A percentile compares a stretch with the other conserved stretches of the same genome.
These are phyloP conservation scores for Tubosaeta sp. DNA, from an alignment of 768 basidiomycete species.

Conservation along the genomic window DNA sequence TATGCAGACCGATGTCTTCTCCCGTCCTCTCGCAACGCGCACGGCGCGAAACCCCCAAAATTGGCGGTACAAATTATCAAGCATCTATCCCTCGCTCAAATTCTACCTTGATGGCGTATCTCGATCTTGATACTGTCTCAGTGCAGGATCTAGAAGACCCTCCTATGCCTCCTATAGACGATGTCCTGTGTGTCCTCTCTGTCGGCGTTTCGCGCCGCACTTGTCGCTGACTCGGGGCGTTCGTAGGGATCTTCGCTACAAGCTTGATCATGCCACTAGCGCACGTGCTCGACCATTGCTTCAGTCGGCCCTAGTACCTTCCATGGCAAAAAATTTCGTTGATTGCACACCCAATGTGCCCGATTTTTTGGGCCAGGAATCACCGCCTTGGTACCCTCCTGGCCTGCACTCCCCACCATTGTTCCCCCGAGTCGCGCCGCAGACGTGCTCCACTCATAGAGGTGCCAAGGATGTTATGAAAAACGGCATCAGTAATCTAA, in stretches of 20 bases:
- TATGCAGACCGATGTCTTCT: slow-evolving; percentile 36
- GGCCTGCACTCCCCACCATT: slow-evolving; percentile 40
- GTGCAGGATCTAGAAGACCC: slow-evolving; percentile 33
- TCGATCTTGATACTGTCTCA: slow-evolving; percentile 21
- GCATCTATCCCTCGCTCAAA: slow-evolving; percentile 24
- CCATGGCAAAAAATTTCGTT: slow-evolving; percentile 8
- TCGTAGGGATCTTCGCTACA: slow-evolving; percentile 31
- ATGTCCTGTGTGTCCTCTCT: slow-evolving; percentile 37
- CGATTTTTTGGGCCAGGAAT: slow-evolving; percentile 30
- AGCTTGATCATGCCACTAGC: slow-evolving; percentile 25
- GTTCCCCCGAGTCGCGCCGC: slow-evolving; percentile 35
- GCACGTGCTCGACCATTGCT: slow-evolving; percentile 25
- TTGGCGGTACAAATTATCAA: slow-evolving; percentile 29
- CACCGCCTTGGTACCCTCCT: slow-evolving; percentile 22
- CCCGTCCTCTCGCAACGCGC: slow-evolving; percentile 45
- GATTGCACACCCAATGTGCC: slow-evolving; percentile 17
- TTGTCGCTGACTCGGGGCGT: not conserved
- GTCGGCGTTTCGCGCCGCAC: not conserved
- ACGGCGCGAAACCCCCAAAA: slow-evolving; percentile 42
- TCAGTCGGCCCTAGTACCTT: slow-evolving; percentile 21
- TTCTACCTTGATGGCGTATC: slow-evolving; percentile 19
- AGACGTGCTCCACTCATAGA: not conserved
- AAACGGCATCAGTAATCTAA: slow-evolving; percentile 7
- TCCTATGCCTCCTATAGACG: slow-evolving; percentile 27
- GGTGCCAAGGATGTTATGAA: not conserved